These are phyloP conservation scores for Crataegus laevigata DNA, from an alignment of 306 rosid species.

Conservation along the genomic window DNA sequence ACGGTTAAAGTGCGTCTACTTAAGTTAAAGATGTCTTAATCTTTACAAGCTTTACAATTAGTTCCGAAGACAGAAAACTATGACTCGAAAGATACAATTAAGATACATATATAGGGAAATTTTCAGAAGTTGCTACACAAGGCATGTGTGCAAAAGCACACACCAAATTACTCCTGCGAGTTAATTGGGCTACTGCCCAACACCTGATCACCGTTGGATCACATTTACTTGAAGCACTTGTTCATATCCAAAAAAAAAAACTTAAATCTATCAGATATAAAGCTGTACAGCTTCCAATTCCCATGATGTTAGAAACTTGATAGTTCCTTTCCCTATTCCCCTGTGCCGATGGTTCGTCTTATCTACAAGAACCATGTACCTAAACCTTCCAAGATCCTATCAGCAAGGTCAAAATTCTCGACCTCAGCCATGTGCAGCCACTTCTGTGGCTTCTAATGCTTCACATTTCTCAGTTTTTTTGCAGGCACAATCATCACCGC, in stretches of 20 bases:
- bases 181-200: neutral
- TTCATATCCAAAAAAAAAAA: neutral
- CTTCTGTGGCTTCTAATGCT: slow-evolving; percentile 26
- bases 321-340: slow-evolving; percentile 4
- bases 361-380: slow-evolving; percentile 40
- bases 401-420: slow-evolving; percentile 13
- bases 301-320: slow-evolving; percentile 25
- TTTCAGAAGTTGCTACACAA: neutral
- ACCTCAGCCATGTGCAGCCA: slow-evolving; percentile 12
- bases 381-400: slow-evolving; percentile 25
- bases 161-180: neutral
- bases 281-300: slow-evolving; percentile 44
- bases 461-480: slow-evolving; percentile 29
- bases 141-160: neutral
- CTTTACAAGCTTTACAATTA: slow-evolving; percentile 16
- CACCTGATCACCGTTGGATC: slow-evolving; percentile 4
- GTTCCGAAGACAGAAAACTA: slow-evolving; percentile 12
- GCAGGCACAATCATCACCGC: slow-evolving; percentile 7
- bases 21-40: neutral
- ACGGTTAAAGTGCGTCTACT: neutral
- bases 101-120: neutral
- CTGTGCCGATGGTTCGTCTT: slow-evolving; percentile 19
- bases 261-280: slow-evolving; percentile 10
- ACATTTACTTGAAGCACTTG: neutral
- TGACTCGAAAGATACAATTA: neutral